These are phyloP conservation scores for Bryoglossum gracile DNA, from an alignment of 495 filamentous ascomycete species.

Conservation along the genomic window DNA sequence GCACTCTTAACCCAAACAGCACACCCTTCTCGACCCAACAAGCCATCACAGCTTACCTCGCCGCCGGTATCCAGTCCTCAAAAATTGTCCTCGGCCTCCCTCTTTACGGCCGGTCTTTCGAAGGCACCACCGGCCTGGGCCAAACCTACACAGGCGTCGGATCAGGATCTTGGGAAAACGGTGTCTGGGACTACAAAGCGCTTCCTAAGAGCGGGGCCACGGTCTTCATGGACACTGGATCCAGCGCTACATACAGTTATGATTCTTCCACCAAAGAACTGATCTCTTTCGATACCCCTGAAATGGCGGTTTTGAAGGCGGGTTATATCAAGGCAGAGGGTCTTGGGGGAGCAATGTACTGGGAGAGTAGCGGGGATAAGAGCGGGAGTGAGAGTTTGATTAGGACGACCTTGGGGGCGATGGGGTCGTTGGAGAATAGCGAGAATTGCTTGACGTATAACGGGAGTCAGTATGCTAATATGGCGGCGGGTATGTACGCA, in stretches of 20 bases:
- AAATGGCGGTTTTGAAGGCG: conserved; percentile 52
- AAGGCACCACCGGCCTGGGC: conserved; percentile 63
- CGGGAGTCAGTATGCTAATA: conserved; percentile 69
- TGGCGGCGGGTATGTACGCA: conserved; percentile 48
- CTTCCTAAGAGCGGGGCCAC: conserved; percentile 42
- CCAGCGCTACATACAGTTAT: conserved; percentile 63
- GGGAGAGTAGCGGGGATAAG: conserved; percentile 78
- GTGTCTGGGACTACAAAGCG: conserved; percentile 74
- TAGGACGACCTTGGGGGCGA: conserved; percentile 31
- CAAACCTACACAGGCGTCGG: conserved; percentile 61
- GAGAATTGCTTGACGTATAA: conserved; percentile 63
- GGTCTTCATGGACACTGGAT: conserved; percentile 41
- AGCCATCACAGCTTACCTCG: conserved; percentile 61
- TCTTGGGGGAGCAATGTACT: conserved; percentile 82
- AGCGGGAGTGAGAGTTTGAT: conserved; percentile 54
- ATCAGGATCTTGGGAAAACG: conserved; percentile 58
- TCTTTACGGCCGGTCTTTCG: conserved; percentile 78
- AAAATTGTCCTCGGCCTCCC: conserved; percentile 84
- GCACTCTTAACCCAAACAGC: conserved; percentile 35
- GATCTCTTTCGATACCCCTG: conserved; percentile 66
- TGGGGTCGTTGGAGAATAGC: conserved; percentile 43
- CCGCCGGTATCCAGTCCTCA: conserved; percentile 47
- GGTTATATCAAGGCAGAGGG: conserved; percentile 53
- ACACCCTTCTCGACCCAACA: conserved; percentile 70
- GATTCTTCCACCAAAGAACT: conserved; percentile 49